Base-by-base conservation (phyloP, 2,329 filamentous ascomycete genomes). In the Monosporascus sp. region DNA sequence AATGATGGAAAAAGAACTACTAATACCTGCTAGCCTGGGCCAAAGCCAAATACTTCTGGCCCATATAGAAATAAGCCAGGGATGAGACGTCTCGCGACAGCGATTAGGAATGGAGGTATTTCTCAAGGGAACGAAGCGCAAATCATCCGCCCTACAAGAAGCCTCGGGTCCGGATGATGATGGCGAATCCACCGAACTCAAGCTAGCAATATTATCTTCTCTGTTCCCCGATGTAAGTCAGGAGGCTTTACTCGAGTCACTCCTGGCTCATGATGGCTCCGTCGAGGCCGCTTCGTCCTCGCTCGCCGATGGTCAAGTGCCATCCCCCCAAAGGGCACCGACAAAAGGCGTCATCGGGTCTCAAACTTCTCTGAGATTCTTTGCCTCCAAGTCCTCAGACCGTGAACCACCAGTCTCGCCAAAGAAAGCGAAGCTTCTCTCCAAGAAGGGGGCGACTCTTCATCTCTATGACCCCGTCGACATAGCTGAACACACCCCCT, bases 381-480 rank as follows among this genome's bases (percentile, higher is more conserved):
- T 84, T 55, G 67, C 74, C 8, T 58, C 64, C 17, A 58, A 40
- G 6, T 52, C 63, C 35, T 31, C 58, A 24, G 31, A 48, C 20
- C 44, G 41, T 22, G 52, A 54, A 26, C 52, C 53, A 6, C 49
- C 62, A 5, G 45, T 56, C 3, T 58, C 64, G 5, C 48, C 59
- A 37, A 79, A 74, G 63, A 81, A 78, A 63, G 45, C 67, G 5
- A 82, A 75, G 58, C 58, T 79, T 0, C 71, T 89, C 55, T 85
- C 88, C 0, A 87, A 82, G 63, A 95, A 87, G 66, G 93, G 92
- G 14, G 83, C 84, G 61, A 97, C 93, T 0, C 72, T 97, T 2
- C 88, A 93, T 65, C 76, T 97, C 0, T 97, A 88, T 69, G 84
- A 89, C 43, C 89, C 92, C 0, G 77, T 84, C 40, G 91, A 96